Base-by-base conservation (phyloP, 2,329 filamentous ascomycete genomes). In the Sphaerostilbella broomeana region DNA sequence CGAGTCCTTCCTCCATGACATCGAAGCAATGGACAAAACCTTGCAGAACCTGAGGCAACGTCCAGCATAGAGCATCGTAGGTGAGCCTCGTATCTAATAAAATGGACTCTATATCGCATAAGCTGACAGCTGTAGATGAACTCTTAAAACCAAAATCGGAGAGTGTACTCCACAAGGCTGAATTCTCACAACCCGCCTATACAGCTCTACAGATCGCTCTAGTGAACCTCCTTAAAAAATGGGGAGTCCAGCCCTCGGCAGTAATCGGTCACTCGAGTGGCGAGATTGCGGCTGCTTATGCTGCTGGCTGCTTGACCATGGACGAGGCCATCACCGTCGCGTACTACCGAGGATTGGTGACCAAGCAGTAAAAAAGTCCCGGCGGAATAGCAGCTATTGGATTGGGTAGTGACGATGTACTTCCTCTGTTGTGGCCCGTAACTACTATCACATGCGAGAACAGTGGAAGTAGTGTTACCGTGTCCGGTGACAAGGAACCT, bases 191-290 rank as follows among this genome's bases (percentile, higher is more conserved):
- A 44, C 58, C 63, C 47, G 24, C 50, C 3, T 63, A 56, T 43
- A 66, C 64, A 0, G 62, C 65, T 0, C 41, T 71, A 3, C 69
- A 72, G 45, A 50, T 72, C 3, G 61, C 61, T 2, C 43, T 70
- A 7, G 56, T 61, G 1, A 57, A 64, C 18, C 50, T 70, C 5
- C 49, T 72, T 5, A 35, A 56, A 30, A 59, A 59, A 7, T 67
- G 61, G 58, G 54, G 53, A 2, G 55, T 69, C 12, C 38, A 35
- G 11, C 62, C 64, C 1, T 16, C 44, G 2, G 58, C 54, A 8
- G 63, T 66, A 1, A 51, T 53, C 5, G 63, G 65, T 2, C 66
- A 69, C 43, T 67, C 63, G 0, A 59, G 53, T 32, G 66, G 66
- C 18, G 65, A 69, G 38, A 68, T 68, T 27, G 61, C 51, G 4